Base-by-base conservation (phyloP, 805 yeast species). In the Zygotorulaspora danielsina region DNA sequence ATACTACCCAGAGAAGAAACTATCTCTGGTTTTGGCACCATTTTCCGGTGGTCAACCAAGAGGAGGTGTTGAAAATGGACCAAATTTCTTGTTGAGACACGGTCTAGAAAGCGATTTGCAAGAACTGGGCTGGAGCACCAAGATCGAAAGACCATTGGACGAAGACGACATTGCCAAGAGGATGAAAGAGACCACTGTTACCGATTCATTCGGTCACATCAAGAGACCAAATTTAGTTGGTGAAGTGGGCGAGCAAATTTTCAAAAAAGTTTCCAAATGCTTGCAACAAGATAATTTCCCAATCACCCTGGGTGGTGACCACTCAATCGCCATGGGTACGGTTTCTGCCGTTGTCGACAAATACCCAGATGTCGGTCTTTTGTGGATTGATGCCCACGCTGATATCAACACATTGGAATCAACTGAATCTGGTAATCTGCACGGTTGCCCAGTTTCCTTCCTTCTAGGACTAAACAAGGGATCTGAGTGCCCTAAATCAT, bases 351-450 rank as follows among this genome's bases (percentile, higher is more conserved):
- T 89, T 21, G 71, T 87, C 46, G 77, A 76, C 12, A 74, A 76
- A 48, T 71, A 82, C 60, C 96, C 96, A 13, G 87, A 89, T 51
- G 87, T 95, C 19, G 88, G 95, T 55, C 71, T 90, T 27, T 61
- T 90, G 46, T 90, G 98, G 98, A 82, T 90, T 53, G 98, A 90
- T 65, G 98, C 98, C 0, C 98, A 90, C 63, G 96, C 97, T 13
- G 98, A 90, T 63, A 82, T 93, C 60, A 93, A 93, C 70, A 83
- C 97, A 1, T 85, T 96, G 8, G 70, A 71, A 24, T 78, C 87
- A 6, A 80, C 97, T 2, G 82, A 75, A 19, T 78, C 90, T 6
- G 97, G 97, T 29, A 93, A 90, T 63, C 71, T 90, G 53, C 98
- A 90, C 63, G 98, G 98, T 5, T 89, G 97, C 62, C 98, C 98